Evolutionary conservation across 208 protist species (phyloP).

Genomic region (Wallacemonas sp.): DNA sequence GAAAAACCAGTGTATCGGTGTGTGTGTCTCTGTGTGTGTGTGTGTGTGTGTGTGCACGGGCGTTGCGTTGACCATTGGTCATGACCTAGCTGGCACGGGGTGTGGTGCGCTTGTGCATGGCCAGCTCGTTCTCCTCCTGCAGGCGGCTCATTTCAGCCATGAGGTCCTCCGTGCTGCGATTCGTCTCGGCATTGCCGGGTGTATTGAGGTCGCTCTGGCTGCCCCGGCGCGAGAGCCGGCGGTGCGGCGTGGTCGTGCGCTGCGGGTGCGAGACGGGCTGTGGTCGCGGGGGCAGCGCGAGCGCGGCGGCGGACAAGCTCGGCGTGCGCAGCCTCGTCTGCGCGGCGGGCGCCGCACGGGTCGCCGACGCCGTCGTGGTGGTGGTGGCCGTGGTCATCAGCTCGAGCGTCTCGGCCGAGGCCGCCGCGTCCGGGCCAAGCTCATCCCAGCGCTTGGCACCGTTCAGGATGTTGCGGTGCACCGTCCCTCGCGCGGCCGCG

Average conservation of each 20-base stretch:
- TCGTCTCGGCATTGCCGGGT: neutral
- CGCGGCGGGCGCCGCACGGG: neutral
- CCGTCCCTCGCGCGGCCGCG: neutral
- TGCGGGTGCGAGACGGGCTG: neutral
- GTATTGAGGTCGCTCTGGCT: conserved; percentile 2
- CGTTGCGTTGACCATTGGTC: too few relatives aligned
- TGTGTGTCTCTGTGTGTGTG: too few relatives aligned
- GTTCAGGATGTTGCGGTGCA: conserved; percentile 31
- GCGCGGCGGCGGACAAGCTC: neutral
- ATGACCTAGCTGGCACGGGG: too few relatives aligned
- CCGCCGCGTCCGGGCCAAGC: neutral
- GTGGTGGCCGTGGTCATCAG: conserved; percentile 51
- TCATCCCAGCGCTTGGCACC: conserved; percentile 36
- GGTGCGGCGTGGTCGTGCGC: conserved; percentile 9
- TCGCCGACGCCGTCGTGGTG: conserved; percentile 26
- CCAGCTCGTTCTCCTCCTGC: conserved; percentile 61
- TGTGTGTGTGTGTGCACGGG: too few relatives aligned
- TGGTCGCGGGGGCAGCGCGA: conserved; percentile 31
- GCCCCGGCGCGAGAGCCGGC: conserved; percentile 16
- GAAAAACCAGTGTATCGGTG: too few relatives aligned
- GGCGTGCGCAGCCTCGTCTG: neutral
- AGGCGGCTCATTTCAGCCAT: conserved; percentile 53
- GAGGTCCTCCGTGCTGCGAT: conserved; percentile 24
- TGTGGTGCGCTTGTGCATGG: conserved; percentile 42
- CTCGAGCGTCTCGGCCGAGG: conserved; percentile 25